Evolutionary conservation across 768 basidiomycete species (phyloP).

Genomic region (Candolleomyces eurysporus): DNA sequence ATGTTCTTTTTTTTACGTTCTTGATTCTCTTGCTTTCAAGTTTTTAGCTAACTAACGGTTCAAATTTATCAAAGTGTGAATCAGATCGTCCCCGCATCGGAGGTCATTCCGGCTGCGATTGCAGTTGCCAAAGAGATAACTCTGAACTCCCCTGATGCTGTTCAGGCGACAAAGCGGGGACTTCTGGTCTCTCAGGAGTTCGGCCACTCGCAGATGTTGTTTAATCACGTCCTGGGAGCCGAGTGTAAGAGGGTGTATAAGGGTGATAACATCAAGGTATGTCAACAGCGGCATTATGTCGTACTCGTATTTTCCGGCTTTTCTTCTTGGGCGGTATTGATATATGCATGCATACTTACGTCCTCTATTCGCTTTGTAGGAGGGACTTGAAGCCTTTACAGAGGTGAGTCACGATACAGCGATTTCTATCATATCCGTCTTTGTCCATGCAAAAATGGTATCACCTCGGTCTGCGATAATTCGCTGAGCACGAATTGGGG

Average conservation of each 20-base stretch:
- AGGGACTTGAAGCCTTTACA: slow-evolving; percentile 67
- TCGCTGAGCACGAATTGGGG: too few relatives aligned
- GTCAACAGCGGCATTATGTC: slow-evolving; percentile 8
- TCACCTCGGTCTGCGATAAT: background rate
- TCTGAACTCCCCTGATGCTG: slow-evolving; percentile 73
- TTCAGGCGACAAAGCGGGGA: slow-evolving; percentile 73
- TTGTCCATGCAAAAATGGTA: slow-evolving; percentile 1
- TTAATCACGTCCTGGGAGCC: slow-evolving; percentile 41
- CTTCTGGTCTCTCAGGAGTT: slow-evolving; percentile 54
- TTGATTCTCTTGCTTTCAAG: too few relatives aligned
- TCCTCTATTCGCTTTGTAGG: slow-evolving; percentile 35
- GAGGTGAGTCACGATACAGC: slow-evolving; percentile 43
- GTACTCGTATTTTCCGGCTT: too few relatives aligned
- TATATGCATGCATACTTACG: background rate
- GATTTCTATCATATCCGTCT: slow-evolving; percentile 1
- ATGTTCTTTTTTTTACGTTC: background rate
- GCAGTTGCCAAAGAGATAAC: slow-evolving; percentile 57
- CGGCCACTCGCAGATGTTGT: slow-evolving; percentile 50
- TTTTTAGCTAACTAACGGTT: too few relatives aligned
- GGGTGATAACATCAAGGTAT: slow-evolving; percentile 70
- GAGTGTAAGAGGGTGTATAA: slow-evolving; percentile 54
- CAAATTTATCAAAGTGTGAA: slow-evolving; percentile 54
- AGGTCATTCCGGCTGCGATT: slow-evolving; percentile 63
- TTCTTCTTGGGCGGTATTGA: too few relatives aligned
- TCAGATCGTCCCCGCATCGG: slow-evolving; percentile 52